Percentiles rank a stretch among this genome's conserved stretches.
phyloP scores from a whole-genome alignment of 768 basidiomycete genomes.

The Xerocomus brunneocitrinus region DNA sequence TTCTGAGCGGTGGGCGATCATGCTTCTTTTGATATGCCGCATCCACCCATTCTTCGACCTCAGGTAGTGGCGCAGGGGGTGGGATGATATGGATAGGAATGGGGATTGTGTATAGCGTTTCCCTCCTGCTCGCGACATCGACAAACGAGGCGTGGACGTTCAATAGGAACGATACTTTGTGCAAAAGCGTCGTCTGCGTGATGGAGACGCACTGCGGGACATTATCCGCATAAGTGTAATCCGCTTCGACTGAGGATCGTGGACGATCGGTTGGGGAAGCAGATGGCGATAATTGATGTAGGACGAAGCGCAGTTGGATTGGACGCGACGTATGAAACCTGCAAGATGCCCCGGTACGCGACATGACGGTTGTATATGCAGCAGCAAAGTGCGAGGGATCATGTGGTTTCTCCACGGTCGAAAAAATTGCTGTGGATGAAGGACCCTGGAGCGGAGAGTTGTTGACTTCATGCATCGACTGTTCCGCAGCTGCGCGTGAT shows the following conservation, averaged over 20 bases:
- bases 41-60: conserved; percentile 68
- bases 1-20: conserved; percentile 70
- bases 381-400: conserved; percentile 37
- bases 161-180: conserved; percentile 75
- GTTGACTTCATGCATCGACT: conserved; percentile 2
- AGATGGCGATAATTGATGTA: conserved; percentile 59
- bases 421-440: conserved; percentile 25
- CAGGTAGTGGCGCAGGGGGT: conserved; percentile 72
- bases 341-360: conserved; percentile 87
- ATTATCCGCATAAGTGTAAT: conserved; percentile 46
- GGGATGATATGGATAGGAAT: conserved; percentile 73
- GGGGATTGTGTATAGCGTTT: conserved; percentile 56
- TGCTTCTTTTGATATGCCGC: conserved; percentile 85
- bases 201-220: conserved; percentile 70
- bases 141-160: conserved; percentile 75
- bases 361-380: conserved; percentile 53
- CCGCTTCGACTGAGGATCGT: conserved; percentile 39
- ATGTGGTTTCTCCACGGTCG: conserved; percentile 26
- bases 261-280: conserved; percentile 46
- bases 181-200: conserved; percentile 77
- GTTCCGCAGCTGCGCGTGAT: background rate
- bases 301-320: conserved; percentile 73
- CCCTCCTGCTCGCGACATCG: conserved; percentile 61
- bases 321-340: conserved; percentile 77
- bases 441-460: conserved; percentile 28